Evolutionary conservation across 2,329 filamentous ascomycete species (phyloP).

Genomic region (Cryphonectria nitschkei): DNA sequence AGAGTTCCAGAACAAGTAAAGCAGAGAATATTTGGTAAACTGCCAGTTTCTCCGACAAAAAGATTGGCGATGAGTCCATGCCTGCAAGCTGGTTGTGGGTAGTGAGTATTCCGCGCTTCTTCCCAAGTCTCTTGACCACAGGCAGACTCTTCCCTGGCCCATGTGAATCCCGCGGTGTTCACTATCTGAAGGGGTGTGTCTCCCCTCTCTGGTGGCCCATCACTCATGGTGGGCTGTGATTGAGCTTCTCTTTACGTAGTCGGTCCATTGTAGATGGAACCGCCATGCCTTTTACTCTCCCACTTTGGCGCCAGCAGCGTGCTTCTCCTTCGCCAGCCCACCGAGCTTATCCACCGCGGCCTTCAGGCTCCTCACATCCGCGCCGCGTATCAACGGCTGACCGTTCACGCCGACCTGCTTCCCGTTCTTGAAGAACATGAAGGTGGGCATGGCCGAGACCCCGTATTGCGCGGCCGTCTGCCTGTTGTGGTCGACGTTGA

Average conservation of each 20-base stretch:
- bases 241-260: neutral
- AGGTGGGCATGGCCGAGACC: constrained; percentile 62
- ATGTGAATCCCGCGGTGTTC: neutral
- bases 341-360: constrained; percentile 43
- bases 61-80: neutral
- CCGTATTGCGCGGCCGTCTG: constrained; percentile 54
- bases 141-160: neutral
- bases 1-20: too few species aligned
- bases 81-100: neutral
- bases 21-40: too few species aligned
- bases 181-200: neutral
- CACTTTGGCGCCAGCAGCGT: constrained; percentile 26
- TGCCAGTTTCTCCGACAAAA: too few species aligned
- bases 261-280: too few species aligned
- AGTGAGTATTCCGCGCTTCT: neutral
- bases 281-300: constrained; percentile 7
- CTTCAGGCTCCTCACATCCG: constrained; percentile 38
- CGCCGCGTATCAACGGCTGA: constrained; percentile 42
- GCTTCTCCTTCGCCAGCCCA: constrained; percentile 41
- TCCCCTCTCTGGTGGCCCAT: neutral
- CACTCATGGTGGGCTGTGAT: neutral
- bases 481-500: constrained; percentile 60
- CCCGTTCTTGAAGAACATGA: constrained; percentile 63
- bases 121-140: neutral
- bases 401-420: constrained; percentile 48